Conservation (phyloP, 1,139 yeast genomes). For the Candida mesenterica region DNA sequence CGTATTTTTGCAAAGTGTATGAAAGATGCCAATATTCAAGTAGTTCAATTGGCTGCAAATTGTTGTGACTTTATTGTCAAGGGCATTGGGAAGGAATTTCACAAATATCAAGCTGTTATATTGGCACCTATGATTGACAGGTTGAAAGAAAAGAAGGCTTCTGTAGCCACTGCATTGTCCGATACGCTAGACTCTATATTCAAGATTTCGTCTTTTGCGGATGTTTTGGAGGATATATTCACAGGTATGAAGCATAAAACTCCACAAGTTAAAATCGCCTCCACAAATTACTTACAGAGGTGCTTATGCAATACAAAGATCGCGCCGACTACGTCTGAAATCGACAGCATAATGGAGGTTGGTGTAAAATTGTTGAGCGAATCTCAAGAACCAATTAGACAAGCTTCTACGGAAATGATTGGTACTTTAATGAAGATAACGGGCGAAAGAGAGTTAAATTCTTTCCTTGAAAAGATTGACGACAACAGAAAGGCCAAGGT, state of each 20-base stretch:
- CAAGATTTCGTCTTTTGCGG: conserved; percentile 47
- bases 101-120: conserved; percentile 52
- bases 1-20: conserved; percentile 67
- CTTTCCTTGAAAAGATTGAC: conserved; percentile 66
- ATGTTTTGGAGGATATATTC: conserved; percentile 60
- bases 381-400: conserved; percentile 82
- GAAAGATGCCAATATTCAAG: conserved; percentile 89
- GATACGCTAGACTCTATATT: conserved; percentile 68
- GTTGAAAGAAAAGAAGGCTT: conserved; percentile 81
- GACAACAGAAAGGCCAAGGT: conserved; percentile 72
- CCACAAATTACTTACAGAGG: conserved; percentile 62
- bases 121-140: conserved; percentile 72
- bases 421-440: conserved; percentile 82
- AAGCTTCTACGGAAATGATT: conserved; percentile 72
- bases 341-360: conserved; percentile 54
- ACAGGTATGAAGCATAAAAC: conserved; percentile 70
- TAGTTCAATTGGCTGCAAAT: conserved; percentile 77
- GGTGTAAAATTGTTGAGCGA: conserved; percentile 69
- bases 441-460: conserved; percentile 68
- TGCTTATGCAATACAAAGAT: conserved; percentile 54
- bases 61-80: conserved; percentile 61
- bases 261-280: conserved; percentile 77
- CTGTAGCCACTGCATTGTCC: conserved; percentile 69
- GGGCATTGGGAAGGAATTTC: conserved; percentile 61
- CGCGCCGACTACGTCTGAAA: conserved; percentile 53